Evolutionary conservation across 2,329 filamentous ascomycete species (phyloP), one percentile per base, ranked within the genome.

Genomic region (Colletotrichum tabaci): DNA sequence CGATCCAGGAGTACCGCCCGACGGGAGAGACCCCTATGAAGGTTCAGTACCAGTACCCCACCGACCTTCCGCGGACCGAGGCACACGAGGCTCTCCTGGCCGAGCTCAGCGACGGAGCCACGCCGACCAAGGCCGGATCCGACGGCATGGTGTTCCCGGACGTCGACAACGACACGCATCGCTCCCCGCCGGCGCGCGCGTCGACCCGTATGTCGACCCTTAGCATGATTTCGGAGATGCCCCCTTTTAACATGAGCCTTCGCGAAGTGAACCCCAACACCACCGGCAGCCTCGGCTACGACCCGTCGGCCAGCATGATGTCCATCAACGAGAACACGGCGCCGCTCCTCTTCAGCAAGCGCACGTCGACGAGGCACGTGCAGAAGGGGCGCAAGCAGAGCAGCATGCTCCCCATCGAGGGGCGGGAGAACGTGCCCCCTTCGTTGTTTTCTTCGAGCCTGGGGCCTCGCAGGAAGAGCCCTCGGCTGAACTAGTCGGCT

Each of bases 21-120:
- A 98, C 96, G 0, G 96, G 96, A 62, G 87, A 92, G 57, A 98
- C 96, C 1, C 96, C 96, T 0, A 90, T 93, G 78, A 96, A 95
- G 82, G 85, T 87, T 40, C 87, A 90, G 63, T 99, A 98, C 81
- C 87, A 90, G n/a, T 98, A 94, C 77, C 93, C 94, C 0, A 93
- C 89, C 1, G 85, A 88, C 2, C 86, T 99, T 1, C 96, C 96
- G 4, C 90, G 91, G 35, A 98, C 96, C 0, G 82, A 83, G 35
- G 74, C 85, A 0, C 85, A 85, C 74, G 84, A 86, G 1, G 74
- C 80, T 16, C 80, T 89, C 21, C 79, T 87, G 46, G 82, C 83
- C 18, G 81, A 80, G 53, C 77, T 85, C 61, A 79, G 84, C 21
- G 84, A 82, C 23, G 77, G 66, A 18, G 69, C 66, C 73, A 83